Evolutionary conservation across 768 basidiomycete species (phyloP), one percentile per base, ranked within the genome.

Genomic region (Pulveroboletus sp.): DNA sequence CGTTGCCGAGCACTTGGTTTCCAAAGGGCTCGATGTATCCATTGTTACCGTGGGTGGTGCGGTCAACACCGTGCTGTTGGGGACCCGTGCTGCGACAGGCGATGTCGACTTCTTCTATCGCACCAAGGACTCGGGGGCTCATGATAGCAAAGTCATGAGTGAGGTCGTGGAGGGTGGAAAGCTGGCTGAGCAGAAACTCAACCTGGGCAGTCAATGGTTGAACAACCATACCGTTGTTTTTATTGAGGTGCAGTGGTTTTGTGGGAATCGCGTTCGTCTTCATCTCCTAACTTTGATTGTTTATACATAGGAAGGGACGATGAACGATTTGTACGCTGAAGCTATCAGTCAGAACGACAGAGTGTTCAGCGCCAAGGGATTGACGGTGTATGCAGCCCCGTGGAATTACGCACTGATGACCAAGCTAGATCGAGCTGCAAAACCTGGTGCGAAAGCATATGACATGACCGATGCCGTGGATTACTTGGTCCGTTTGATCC

Each of bases 31-130:
- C 36, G 9, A 53, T 8, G 31, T 40, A 20, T 14, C 43, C 43
- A 51, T 53, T 39, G 49, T 45, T 34, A 13, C 51, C 20, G 43
- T 51, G 19, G 52, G 52, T 2, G 52, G 49, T 2, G 52, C 52
- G 16, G 52, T 53, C 10, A 53, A 51, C 43, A 53, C 49, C 5
- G 43, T 53, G 39, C 6, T 41, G 11, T 29, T 51, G 22, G 31
- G 42, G 30, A 41, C 32, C 27, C 52, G 49, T 23, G 49, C 49
- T 16, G 35, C 52, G 26, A 53, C 49, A 2, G 43, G 52, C 27
- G 52, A 51, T 10, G 49, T 53, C 31, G 52, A 53, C 31, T 53
- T 51, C 49, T 53, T 53, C 26, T 51, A 51, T 9, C 38, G 43
- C 27, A 51, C 38, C 10, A 53, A 51, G 27, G 4, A 44, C 31